Conservation (phyloP, 495 filamentous ascomycete genomes). For the Xylaria grammica region DNA sequence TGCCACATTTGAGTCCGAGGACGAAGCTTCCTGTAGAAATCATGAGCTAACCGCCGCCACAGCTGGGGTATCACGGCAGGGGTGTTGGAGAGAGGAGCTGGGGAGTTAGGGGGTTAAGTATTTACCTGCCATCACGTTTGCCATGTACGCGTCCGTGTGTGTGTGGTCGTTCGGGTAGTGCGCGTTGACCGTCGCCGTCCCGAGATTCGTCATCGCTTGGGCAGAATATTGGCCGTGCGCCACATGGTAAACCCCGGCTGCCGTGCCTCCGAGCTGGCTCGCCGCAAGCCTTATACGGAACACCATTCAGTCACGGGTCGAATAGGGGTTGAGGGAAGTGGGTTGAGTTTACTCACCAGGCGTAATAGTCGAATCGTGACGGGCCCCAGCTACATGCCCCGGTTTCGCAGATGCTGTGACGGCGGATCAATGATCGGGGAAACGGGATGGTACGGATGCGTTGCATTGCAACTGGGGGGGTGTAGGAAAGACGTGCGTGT, state of each 20-base stretch:
- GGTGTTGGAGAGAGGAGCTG: not conserved
- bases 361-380: slow-evolving; percentile 58
- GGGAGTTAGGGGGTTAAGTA: not conserved
- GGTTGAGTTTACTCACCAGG: slow-evolving; percentile 33
- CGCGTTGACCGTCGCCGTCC: slow-evolving; percentile 46
- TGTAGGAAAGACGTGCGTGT: not conserved
- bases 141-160: slow-evolving; percentile 61
- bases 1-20: slow-evolving; percentile 45
- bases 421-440: not conserved
- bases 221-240: slow-evolving; percentile 60
- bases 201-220: slow-evolving; percentile 53
- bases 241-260: slow-evolving; percentile 53
- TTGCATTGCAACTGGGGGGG: no score
- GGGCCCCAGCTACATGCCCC: slow-evolving; percentile 53
- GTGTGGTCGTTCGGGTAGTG: slow-evolving; percentile 65
- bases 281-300: slow-evolving; percentile 26
- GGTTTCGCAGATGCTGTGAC: slow-evolving; percentile 53
- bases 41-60: not conserved
- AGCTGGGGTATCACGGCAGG: not conserved
- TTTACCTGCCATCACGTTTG: slow-evolving; percentile 51
- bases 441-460: not conserved
- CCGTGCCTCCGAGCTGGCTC: slow-evolving; percentile 33
- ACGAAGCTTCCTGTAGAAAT: slow-evolving; percentile 34
- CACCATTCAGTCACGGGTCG: not conserved
- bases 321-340: not conserved